A percentile compares a stretch with the other conserved stretches of the same genome.
Conservation (phyloP, 257 asterid genomes). For the Solanum piurae region DNA sequence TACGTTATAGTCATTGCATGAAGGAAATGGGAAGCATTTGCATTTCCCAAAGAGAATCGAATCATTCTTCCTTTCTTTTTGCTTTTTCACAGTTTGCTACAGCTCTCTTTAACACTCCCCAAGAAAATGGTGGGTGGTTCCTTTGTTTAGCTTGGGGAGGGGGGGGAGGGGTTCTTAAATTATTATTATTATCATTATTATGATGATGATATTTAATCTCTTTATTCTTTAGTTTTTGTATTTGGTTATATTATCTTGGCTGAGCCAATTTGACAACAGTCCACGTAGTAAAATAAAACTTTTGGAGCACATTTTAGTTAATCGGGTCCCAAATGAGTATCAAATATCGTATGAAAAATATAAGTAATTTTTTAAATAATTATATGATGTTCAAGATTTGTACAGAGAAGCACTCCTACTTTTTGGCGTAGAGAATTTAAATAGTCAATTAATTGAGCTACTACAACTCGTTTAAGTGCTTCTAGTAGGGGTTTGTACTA, state of each 20-base stretch:
- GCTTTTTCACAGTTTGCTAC: conserved; percentile 72
- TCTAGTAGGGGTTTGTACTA: background rate
- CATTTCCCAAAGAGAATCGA: conserved; percentile 80
- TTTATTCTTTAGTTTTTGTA: background rate
- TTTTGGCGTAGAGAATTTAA: background rate
- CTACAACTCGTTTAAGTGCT: background rate
- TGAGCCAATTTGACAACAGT: background rate
- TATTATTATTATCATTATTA: background rate
- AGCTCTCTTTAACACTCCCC: conserved; percentile 79
- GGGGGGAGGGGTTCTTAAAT: background rate
- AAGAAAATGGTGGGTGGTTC: conserved; percentile 69
- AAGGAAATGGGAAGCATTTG: conserved; percentile 12
- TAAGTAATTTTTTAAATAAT: background rate
- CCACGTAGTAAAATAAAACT: background rate
- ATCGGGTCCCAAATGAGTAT: background rate
- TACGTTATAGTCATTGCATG: conserved; percentile 2
- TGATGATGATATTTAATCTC: background rate
- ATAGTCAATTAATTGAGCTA: background rate
- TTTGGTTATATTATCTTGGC: background rate
- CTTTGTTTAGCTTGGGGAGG: background rate
- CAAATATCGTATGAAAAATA: background rate
- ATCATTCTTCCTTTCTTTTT: conserved; percentile 36
- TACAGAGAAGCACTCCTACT: background rate
- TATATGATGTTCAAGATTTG: background rate
- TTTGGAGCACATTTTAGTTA: background rate